A percentile compares a stretch with the other conserved stretches of the same genome.
Conservation (phyloP, 192 early-diverging fungal species). For the Gryganskiella cystojenkinii region DNA sequence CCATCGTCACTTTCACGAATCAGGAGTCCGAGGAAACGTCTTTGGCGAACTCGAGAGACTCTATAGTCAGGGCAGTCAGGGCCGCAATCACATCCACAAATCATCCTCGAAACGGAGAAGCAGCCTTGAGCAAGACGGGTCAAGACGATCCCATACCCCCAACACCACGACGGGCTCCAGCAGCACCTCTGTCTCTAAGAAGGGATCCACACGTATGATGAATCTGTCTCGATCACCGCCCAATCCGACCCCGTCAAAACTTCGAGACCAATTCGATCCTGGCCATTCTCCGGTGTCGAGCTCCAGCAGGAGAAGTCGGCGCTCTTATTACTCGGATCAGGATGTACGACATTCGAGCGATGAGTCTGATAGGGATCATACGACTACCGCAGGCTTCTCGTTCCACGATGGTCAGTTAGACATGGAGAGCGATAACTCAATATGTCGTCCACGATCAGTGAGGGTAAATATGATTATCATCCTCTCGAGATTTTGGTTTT, state of each 20-base stretch:
- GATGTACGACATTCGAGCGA: not conserved
- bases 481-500: too few species aligned
- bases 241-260: constrained; percentile 21
- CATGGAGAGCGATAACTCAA: too few species aligned
- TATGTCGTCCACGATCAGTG: too few species aligned
- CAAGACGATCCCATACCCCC: not conserved
- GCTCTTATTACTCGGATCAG: constrained; percentile 25
- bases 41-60: constrained; percentile 48
- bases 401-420: too few species aligned
- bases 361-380: too few species aligned
- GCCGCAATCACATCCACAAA: constrained; percentile 4
- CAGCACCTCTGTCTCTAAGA: constrained; percentile 13
- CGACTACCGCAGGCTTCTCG: too few species aligned
- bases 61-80: constrained; percentile 29
- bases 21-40: constrained; percentile 37
- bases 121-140: not conserved
- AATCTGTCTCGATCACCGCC: constrained; percentile 17
- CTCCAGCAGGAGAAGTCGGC: constrained; percentile 7
- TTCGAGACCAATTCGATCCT: constrained; percentile 8
- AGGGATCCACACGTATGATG: constrained; percentile 1
- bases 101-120: constrained; percentile 1
- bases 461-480: too few species aligned
- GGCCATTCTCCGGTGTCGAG: constrained; percentile 17
- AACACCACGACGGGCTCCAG: constrained; percentile 4
- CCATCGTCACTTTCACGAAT: constrained; percentile 15